Percentiles rank a stretch among this genome's conserved stretches.
Evolutionary conservation across 208 protist species (phyloP).

Genomic region (Angomonas desouzai): DNA sequence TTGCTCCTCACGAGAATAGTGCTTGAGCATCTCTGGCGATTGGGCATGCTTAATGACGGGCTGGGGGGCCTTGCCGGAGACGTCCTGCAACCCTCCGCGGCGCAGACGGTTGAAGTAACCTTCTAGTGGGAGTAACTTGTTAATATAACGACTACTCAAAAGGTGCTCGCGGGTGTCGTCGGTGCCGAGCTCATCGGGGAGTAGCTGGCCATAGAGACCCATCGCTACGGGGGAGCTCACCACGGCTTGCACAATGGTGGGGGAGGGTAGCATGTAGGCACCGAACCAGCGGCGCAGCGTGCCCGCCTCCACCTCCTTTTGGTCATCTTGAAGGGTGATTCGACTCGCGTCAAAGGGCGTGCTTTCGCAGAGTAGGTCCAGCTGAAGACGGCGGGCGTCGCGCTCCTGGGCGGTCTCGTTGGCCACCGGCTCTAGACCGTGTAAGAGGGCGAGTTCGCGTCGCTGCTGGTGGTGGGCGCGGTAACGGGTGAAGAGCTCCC

Average conservation of each 20-base stretch:
- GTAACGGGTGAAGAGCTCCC: conserved; percentile 89
- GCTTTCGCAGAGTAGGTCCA: conserved; percentile 81
- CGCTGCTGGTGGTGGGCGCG: conserved; percentile 87
- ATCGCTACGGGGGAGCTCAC: conserved; percentile 30
- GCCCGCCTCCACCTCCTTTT: conserved; percentile 55
- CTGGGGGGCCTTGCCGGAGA: conserved; percentile 64
- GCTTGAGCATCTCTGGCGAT: conserved; percentile 53
- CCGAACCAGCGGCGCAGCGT: conserved; percentile 86
- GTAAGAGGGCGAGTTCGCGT: conserved; percentile 66
- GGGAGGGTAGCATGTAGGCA: conserved; percentile 81
- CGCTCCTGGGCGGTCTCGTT: conserved; percentile 85
- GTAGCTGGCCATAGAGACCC: conserved; percentile 54
- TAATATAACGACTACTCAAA: conserved; percentile 80
- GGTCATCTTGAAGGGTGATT: conserved; percentile 50
- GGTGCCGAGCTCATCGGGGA: conserved; percentile 50
- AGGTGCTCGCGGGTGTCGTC: conserved; percentile 81
- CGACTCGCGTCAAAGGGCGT: conserved; percentile 70
- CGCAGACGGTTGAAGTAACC: conserved; percentile 60
- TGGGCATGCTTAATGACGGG: conserved; percentile 64
- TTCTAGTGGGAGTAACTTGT: conserved; percentile 61
- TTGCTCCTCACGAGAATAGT: conserved; percentile 73
- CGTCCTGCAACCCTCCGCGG: conserved; percentile 52
- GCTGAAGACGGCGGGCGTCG: conserved; percentile 43
- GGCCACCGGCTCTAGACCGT: conserved; percentile 79
- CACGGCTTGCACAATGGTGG: conserved; percentile 63